Conservation (phyloP, 179 eudicot genomes). For the Patellifolia procumbens region DNA sequence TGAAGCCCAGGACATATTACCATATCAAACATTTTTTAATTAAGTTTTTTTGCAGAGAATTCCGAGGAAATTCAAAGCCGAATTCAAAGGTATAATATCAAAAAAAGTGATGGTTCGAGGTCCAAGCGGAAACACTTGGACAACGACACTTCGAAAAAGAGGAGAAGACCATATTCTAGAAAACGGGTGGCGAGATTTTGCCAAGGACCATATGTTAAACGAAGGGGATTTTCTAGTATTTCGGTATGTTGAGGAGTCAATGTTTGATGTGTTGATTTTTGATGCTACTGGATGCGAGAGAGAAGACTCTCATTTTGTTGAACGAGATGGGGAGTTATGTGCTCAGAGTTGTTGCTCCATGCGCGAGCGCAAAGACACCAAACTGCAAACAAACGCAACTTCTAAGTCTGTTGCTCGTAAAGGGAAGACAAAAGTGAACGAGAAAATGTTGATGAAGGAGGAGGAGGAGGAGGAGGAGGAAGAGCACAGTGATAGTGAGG, state of each 20-base stretch:
- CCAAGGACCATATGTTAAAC: slow-evolving; percentile 5
- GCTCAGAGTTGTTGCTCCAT: not conserved
- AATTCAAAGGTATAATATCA: not conserved
- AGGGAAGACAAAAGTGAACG: not conserved
- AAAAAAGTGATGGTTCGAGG: slow-evolving; percentile 14
- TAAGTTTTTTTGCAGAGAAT: slow-evolving; percentile 15
- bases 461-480: not conserved
- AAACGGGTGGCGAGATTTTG: slow-evolving; percentile 24
- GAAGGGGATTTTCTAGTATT: slow-evolving; percentile 4
- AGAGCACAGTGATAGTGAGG: not conserved
- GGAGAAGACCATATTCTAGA: not conserved
- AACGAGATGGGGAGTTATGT: not conserved
- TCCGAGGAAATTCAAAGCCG: slow-evolving; percentile 14
- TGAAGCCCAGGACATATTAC: too few relatives aligned
- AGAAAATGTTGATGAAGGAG: not conserved
- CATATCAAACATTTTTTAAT: not conserved
- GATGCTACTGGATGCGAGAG: slow-evolving; percentile 18
- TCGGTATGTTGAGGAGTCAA: not conserved
- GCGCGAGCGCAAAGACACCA: not conserved
- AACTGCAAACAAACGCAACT: not conserved
- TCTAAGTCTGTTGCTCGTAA: not conserved
- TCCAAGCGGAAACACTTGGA: slow-evolving; percentile 25
- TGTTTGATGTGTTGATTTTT: slow-evolving; percentile 19
- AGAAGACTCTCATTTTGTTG: slow-evolving; percentile 13
- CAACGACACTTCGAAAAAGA: not conserved